Percentiles rank a stretch among this genome's conserved stretches.
Evolutionary conservation across 257 asterid genomes (phyloP).

Genomic region (Linderniella brevidens): DNA sequence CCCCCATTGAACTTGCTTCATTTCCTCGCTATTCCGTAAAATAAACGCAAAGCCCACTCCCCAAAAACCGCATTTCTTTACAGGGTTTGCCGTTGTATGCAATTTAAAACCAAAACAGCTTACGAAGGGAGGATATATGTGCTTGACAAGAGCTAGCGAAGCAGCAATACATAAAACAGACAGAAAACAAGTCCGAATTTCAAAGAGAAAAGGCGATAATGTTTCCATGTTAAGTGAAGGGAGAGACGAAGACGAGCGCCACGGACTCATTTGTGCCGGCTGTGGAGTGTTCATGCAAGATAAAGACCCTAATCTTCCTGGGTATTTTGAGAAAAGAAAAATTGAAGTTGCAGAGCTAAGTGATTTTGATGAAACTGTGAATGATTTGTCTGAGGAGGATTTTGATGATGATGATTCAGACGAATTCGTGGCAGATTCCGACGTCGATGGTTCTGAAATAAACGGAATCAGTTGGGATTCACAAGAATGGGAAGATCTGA

Average conservation of each 20-base stretch:
- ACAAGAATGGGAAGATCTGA: conserved; percentile 47
- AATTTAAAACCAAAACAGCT: conserved; percentile 11
- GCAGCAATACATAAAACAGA: conserved; percentile 22
- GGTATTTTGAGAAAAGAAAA: conserved; percentile 47
- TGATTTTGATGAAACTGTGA: conserved; percentile 14
- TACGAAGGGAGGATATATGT: conserved; percentile 14
- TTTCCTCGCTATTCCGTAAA: background rate
- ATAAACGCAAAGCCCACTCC: background rate
- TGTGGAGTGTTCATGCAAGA: conserved; percentile 96
- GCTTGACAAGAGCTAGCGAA: conserved; percentile 26
- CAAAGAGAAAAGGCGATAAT: conserved; percentile 28
- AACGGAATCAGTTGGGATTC: conserved; percentile 32
- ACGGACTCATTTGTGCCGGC: conserved; percentile 73
- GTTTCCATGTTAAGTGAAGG: conserved; percentile 67
- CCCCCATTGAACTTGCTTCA: no score
- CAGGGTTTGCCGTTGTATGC: conserved; percentile 24
- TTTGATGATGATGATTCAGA: conserved; percentile 26
- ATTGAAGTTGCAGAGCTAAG: no score
- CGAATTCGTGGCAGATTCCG: conserved; percentile 30
- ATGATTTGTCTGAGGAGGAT: conserved; percentile 25
- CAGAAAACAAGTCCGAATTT: conserved; percentile 16
- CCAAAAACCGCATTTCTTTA: conserved; percentile 2
- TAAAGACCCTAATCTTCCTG: conserved; percentile 63
- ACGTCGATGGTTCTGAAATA: conserved; percentile 26
- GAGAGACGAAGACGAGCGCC: conserved; percentile 57